These are phyloP conservation scores for Phytophthora syringae DNA, from an alignment of 352 stramenopile genomes.

Conservation along the genomic window DNA sequence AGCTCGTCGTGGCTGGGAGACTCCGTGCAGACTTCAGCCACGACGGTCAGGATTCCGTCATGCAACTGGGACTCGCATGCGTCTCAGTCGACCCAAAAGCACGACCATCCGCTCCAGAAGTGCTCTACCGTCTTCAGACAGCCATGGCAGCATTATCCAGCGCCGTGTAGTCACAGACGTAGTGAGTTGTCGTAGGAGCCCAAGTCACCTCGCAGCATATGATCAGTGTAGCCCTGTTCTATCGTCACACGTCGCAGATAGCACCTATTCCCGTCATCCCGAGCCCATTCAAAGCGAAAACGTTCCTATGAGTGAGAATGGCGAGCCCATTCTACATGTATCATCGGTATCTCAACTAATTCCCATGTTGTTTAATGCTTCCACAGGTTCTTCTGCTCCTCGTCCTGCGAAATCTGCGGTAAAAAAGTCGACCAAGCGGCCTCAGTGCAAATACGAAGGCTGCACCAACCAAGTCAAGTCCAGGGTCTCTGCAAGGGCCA, in stretches of 20 bases:
- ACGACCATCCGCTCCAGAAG: slow-evolving; percentile 24
- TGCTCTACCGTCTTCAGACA: slow-evolving; percentile 19
- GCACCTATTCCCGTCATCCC: neutral
- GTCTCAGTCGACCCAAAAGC: slow-evolving; percentile 15
- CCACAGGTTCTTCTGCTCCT: neutral
- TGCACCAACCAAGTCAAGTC: slow-evolving; percentile 37
- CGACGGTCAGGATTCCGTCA: neutral
- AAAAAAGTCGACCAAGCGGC: slow-evolving; percentile 21
- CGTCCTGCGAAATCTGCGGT: neutral
- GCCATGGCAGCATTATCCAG: too few species aligned
- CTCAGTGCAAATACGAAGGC: slow-evolving; percentile 26
- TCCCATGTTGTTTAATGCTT: neutral
- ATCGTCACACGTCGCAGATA: neutral
- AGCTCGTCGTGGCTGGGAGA: slow-evolving; percentile 26
- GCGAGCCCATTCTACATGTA: neutral
- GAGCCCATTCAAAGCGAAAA: too few species aligned
- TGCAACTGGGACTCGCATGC: slow-evolving; percentile 15
- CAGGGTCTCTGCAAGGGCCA: slow-evolving; percentile 33
- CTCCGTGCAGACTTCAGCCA: slow-evolving; percentile 27
- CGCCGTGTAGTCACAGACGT: too few species aligned
- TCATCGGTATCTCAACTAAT: neutral
- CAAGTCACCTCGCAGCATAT: too few species aligned
- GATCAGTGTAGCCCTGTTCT: neutral
- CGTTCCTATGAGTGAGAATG: slow-evolving; percentile 1
- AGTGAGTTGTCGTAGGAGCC: too few species aligned